Evolutionary conservation across 176 grass and related monocot species (phyloP).

Genomic region (Eleusine indica): DNA sequence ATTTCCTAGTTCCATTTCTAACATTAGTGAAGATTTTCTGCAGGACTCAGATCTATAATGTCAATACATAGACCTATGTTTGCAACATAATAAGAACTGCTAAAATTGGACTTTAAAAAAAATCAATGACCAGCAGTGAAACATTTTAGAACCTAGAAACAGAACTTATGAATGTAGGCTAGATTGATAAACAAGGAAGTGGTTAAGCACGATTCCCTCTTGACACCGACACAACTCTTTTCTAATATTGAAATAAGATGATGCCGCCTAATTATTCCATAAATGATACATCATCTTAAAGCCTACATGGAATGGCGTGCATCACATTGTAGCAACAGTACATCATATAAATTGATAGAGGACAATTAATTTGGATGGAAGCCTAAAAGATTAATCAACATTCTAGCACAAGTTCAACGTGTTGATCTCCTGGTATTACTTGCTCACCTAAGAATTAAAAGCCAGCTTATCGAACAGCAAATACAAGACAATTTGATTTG

Average conservation of each 20-base stretch:
- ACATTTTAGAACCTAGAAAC: constrained; percentile 17
- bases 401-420: neutral
- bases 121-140: neutral
- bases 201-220: neutral
- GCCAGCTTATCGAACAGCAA: constrained; percentile 20
- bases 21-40: neutral
- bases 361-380: constrained; percentile 24
- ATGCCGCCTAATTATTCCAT: too few relatives aligned
- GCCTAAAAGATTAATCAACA: constrained; percentile 6
- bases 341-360: constrained; percentile 6
- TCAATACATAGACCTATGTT: neutral
- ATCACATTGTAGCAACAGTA: constrained; percentile 17
- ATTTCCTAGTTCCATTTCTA: constrained; percentile 16
- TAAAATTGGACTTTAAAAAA: neutral
- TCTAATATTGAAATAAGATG: constrained; percentile 22
- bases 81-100: neutral
- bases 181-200: constrained; percentile 13
- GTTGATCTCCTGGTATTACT: constrained; percentile 2
- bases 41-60: neutral
- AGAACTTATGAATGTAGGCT: constrained; percentile 1
- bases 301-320: neutral
- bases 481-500: neutral
- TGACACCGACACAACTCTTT: constrained; percentile 16
- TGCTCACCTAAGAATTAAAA: constrained; percentile 16
- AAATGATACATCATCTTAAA: neutral